Base-by-base conservation (phyloP, 164 flowering plant species). In the Nymphaea colorata region DNA sequence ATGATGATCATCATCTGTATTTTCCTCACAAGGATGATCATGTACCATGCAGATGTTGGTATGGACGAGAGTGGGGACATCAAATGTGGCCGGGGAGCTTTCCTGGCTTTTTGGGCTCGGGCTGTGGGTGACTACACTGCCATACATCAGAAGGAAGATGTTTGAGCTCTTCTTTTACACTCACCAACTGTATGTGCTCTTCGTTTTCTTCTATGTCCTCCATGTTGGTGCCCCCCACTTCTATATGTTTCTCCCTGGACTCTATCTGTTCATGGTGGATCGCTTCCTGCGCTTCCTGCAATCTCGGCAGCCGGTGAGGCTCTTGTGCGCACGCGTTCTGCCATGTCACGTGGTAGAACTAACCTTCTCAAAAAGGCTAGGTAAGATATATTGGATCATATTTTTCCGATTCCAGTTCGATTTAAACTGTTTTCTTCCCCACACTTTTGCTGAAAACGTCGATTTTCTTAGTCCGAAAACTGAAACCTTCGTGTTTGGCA, bases 121-220 rank as follows among this genome's bases (percentile, higher is more conserved):
- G 62, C 63, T 90, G 79, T 93, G 96, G 98, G 77, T 69, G 5
- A 83, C 91, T 36, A 82, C 85, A 41, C 67, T 81, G 68, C 86
- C 89, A 4, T 63, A 72, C 5, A 74, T 90, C 4, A 73, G 96
- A 64, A 75, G 82, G 44, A 86, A 82, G 73, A 61, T 81, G 71
- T 93, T 87, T 63, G 96, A 88, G 79, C 83, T 93, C 74, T 93
- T 93, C 85, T 86, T 85, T 64, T 93, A 86, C 82, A 82, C 90
- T 0, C 96, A 90, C 70, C 67, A 90, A 61, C 84, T 93, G 65
- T 93, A 93, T 83, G 73, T 80, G 69, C 62, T 80, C 71, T 93
- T 88, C 76, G 45, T 90, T 43, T 7, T 93, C 68, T 88, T 93
- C 82, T 93, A 81, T 76, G 41, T 87, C 6, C 67, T 88, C 36